phyloP scores from a whole-genome alignment of 345 rosid genomes.

The Populus tremula region DNA sequence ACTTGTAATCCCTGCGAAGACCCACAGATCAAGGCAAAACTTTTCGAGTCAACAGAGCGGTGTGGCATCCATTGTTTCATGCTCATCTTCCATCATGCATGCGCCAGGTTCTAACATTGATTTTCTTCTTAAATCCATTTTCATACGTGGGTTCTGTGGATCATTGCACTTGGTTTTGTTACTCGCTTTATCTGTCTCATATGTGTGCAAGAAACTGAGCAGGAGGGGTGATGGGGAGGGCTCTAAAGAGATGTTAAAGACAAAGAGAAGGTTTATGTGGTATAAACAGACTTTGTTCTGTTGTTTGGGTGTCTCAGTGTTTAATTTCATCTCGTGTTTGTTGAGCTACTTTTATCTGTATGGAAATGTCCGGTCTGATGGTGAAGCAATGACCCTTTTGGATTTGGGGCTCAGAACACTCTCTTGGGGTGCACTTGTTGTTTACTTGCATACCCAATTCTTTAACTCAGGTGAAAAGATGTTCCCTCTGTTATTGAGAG shows the following conservation, averaged over 20 bases:
- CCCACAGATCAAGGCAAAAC: conserved; percentile 14
- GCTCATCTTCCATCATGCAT: conserved; percentile 5
- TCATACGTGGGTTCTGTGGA: conserved; percentile 36
- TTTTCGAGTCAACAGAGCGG: conserved; percentile 6
- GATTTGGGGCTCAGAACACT: conserved; percentile 56
- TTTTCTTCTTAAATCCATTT: conserved; percentile 32
- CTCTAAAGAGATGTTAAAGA: not conserved
- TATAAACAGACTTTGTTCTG: conserved; percentile 45
- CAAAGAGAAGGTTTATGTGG: conserved; percentile 2
- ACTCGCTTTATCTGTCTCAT: conserved; percentile 20
- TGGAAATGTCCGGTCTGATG: conserved; percentile 54
- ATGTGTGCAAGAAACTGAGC: not conserved
- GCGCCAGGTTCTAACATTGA: conserved; percentile 3
- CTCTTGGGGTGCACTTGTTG: conserved; percentile 58
- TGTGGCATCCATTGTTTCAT: not conserved
- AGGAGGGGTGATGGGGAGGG: not conserved
- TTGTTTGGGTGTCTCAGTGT: conserved; percentile 49
- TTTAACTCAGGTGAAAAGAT: conserved; percentile 26
- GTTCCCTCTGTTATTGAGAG: conserved; percentile 51
- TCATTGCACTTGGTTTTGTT: conserved; percentile 30
- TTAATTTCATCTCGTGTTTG: conserved; percentile 46
- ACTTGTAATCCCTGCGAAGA: too few relatives aligned
- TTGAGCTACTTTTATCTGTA: conserved; percentile 66
- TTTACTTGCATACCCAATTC: conserved; percentile 31
- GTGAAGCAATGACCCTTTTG: conserved; percentile 43